These are phyloP conservation scores for Trichoderma hamatum DNA, from an alignment of 2,329 filamentous ascomycete species.

Conservation along the genomic window DNA sequence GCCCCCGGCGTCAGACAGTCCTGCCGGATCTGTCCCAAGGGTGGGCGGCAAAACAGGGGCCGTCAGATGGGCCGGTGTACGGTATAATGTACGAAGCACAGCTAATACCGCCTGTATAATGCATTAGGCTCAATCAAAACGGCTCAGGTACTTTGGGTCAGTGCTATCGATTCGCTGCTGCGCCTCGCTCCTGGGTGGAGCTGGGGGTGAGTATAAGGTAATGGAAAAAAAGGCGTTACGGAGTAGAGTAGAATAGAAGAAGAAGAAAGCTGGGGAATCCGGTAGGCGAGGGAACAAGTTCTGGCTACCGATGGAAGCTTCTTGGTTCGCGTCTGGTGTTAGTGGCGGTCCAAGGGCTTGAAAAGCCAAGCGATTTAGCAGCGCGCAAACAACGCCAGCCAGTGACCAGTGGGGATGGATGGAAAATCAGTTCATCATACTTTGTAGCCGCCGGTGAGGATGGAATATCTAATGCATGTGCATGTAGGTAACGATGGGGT, in stretches of 20 bases:
- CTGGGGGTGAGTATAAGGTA: slow-evolving; percentile 3
- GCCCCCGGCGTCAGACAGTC: slow-evolving; percentile 8
- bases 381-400: neutral
- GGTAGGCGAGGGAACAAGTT: neutral
- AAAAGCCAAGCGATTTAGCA: neutral
- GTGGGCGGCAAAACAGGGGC: slow-evolving; percentile 16
- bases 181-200: slow-evolving; percentile 22
- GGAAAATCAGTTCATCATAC: neutral
- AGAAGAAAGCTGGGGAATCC: neutral
- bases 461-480: too few species aligned
- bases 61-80: slow-evolving; percentile 3
- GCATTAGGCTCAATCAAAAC: neutral
- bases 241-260: neutral
- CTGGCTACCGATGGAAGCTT: slow-evolving; percentile 5
- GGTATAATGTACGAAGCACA: neutral
- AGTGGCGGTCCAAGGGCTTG: neutral
- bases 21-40: slow-evolving; percentile 1
- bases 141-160: slow-evolving; percentile 8
- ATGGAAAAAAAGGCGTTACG: neutral
- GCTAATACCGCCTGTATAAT: neutral
- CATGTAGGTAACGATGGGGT: neutral
- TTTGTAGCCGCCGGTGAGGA: neutral
- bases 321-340: neutral
- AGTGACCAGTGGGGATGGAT: neutral
- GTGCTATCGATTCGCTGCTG: slow-evolving; percentile 15